Percentiles rank a stretch among this genome's conserved stretches.
These are phyloP conservation scores for Aspergillus caelatus DNA, from an alignment of 2,329 filamentous ascomycete species.

Conservation along the genomic window DNA sequence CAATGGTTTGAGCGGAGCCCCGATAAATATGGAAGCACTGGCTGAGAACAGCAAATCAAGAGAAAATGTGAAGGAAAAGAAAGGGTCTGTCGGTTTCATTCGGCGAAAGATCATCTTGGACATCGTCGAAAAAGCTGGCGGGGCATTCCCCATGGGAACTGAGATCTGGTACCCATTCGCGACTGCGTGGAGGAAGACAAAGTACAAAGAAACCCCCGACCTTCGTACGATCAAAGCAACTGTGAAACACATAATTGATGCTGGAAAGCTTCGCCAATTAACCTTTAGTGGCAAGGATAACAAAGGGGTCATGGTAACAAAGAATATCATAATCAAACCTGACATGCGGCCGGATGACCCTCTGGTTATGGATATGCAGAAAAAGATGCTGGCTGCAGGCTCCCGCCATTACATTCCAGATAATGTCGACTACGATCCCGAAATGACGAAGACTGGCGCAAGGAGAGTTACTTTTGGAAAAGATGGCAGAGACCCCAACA, in stretches of 20 bases:
- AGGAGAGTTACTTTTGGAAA: constrained; percentile 14
- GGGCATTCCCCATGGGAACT: constrained; percentile 58
- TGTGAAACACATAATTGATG: constrained; percentile 53
- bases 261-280: constrained; percentile 55
- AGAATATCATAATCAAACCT: constrained; percentile 52
- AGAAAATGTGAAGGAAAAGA: constrained; percentile 30
- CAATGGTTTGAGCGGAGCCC: background rate
- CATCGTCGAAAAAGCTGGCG: constrained; percentile 56
- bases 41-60: constrained; percentile 5
- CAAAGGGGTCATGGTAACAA: constrained; percentile 53
- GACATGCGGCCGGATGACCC: constrained; percentile 49
- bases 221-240: constrained; percentile 55
- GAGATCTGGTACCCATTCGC: constrained; percentile 60
- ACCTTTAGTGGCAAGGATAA: constrained; percentile 54
- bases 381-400: constrained; percentile 52
- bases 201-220: constrained; percentile 52
- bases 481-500: constrained; percentile 12
- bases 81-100: constrained; percentile 48
- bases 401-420: constrained; percentile 50
- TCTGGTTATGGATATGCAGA: constrained; percentile 52
- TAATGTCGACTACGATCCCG: constrained; percentile 42
- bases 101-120: constrained; percentile 57
- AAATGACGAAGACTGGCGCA: constrained; percentile 32
- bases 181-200: constrained; percentile 54
- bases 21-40: constrained; percentile 4